These are phyloP conservation scores for Kalmusia sp. DNA, from an alignment of 2,329 filamentous ascomycete species.

Conservation along the genomic window DNA sequence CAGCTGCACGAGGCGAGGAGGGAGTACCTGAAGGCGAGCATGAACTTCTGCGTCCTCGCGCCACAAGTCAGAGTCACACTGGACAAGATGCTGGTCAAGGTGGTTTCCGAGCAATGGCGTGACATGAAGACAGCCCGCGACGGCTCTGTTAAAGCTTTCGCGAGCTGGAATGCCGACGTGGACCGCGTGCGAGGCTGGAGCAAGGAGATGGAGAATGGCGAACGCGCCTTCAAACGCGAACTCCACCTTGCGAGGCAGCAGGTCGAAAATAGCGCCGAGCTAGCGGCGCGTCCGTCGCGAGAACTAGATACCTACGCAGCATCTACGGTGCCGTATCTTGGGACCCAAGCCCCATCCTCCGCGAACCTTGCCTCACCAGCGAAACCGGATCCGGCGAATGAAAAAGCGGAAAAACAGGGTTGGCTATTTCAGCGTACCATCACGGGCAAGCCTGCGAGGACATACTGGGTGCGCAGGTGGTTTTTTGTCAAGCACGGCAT, in stretches of 20 bases:
- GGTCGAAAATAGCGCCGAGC: constrained; percentile 78
- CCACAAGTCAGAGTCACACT: constrained; percentile 84
- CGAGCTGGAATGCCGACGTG: constrained; percentile 78
- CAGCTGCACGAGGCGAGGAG: constrained; percentile 92
- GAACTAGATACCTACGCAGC: constrained; percentile 92
- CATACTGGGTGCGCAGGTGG: constrained; percentile 91
- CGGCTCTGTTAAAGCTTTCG: constrained; percentile 65
- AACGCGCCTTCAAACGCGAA: constrained; percentile 82
- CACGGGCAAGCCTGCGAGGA: constrained; percentile 86
- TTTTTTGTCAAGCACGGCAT: constrained; percentile 96
- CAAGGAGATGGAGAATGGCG: constrained; percentile 91
- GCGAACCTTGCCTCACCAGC: constrained; percentile 56
- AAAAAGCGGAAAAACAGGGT: constrained; percentile 81
- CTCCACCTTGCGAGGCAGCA: constrained; percentile 79
- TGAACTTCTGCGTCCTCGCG: constrained; percentile 90
- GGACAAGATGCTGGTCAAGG: constrained; percentile 83
- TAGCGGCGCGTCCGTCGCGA: constrained; percentile 77
- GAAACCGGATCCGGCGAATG: constrained; percentile 56
- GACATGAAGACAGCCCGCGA: constrained; percentile 80
- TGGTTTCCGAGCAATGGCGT: constrained; percentile 87
- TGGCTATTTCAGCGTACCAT: constrained; percentile 88
- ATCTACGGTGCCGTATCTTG: constrained; percentile 87
- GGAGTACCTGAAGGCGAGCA: constrained; percentile 85
- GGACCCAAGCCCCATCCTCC: constrained; percentile 70
- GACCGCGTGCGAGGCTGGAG: constrained; percentile 92